Base-by-base conservation (phyloP, 495 filamentous ascomycete species). In the Podospora comata region DNA sequence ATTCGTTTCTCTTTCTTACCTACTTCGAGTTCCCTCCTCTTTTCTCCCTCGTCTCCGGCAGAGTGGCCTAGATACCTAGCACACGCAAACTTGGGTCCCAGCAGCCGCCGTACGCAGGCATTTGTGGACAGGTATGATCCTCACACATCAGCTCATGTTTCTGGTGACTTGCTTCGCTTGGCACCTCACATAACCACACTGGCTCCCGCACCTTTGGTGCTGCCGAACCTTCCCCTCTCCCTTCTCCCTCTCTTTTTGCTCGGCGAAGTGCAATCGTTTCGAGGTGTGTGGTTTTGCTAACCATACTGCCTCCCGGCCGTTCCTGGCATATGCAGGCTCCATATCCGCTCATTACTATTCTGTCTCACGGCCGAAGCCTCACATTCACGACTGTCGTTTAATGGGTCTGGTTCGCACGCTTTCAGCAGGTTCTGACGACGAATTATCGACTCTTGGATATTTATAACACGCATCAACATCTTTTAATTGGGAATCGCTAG, bases 371-470 rank as follows among this genome's bases (percentile, higher is more conserved):
- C 60, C 68, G 66, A 74, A 64, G 67, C 65, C 73, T 77, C 65
- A 71, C 65, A 32, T 79, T 76, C 69, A 74, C 74, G 73, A 76
- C 70, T 70, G 39, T 72, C 72, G 56, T 67, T 72, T 75, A 70
- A 73, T 68, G 75, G 65, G 67, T 71, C 53, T 73, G 19, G 65
- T 74, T 75, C 70, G 71, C 79, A 76, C 39, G 39, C 76, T 72
- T 82, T 86, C 85, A 86, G 85, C 85, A 82, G 85, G 85, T 78
- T 86, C 85, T 86, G 85, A 85, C 83, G 79, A 75, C 71, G 66
- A 66, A 65, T 34, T 54, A 63, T 32, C 34, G 54, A 48, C 39
- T 48, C 39, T 48, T 48, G 39, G 7, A 48, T 48, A 48, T 48
- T 48, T 48, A 48, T 48, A 9, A 59, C 58, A 65, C 64, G 13